A percentile compares a stretch with the other conserved stretches of the same genome.
Conservation (phyloP, 176 grass and related monocot species). For the Carex cristatella region DNA sequence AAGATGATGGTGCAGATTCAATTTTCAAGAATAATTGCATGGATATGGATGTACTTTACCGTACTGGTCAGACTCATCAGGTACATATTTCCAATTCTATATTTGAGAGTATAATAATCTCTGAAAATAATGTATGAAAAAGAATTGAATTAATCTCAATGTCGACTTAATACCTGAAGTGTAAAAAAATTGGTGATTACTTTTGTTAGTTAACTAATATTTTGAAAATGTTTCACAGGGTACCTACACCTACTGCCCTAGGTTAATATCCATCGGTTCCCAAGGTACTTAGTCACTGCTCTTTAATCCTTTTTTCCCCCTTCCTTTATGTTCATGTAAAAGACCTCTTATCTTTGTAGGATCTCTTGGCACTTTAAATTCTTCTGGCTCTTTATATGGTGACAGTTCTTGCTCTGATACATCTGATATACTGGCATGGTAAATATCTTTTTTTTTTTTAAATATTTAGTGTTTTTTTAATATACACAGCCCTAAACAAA, state of each 20-base stretch:
- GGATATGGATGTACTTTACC: slow-evolving; percentile 83
- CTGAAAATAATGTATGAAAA: background rate
- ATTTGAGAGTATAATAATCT: background rate
- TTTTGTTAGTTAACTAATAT: background rate
- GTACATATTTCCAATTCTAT: slow-evolving; percentile 26
- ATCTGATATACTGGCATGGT: slow-evolving; percentile 37
- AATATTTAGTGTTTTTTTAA: background rate
- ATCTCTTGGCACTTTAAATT: slow-evolving; percentile 39
- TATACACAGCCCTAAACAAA: background rate
- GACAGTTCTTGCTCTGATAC: slow-evolving; percentile 17
- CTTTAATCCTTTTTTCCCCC: background rate
- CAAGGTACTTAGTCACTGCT: slow-evolving; percentile 43
- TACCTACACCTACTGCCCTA: slow-evolving; percentile 57
- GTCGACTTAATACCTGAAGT: background rate
- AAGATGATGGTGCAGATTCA: slow-evolving; percentile 45
- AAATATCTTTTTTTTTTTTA: slow-evolving; percentile 10
- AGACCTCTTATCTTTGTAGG: slow-evolving; percentile 28
- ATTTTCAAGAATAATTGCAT: slow-evolving; percentile 42
- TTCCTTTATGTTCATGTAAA: background rate
- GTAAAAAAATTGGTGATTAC: background rate
- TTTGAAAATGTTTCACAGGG: slow-evolving; percentile 44
- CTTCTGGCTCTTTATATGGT: slow-evolving; percentile 25
- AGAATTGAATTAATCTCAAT: background rate
- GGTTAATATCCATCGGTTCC: slow-evolving; percentile 65
- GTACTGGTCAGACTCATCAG: slow-evolving; percentile 68